Evolutionary conservation across 2,329 filamentous ascomycete species (phyloP).

Genomic region (Aspergillus ochraceus): DNA sequence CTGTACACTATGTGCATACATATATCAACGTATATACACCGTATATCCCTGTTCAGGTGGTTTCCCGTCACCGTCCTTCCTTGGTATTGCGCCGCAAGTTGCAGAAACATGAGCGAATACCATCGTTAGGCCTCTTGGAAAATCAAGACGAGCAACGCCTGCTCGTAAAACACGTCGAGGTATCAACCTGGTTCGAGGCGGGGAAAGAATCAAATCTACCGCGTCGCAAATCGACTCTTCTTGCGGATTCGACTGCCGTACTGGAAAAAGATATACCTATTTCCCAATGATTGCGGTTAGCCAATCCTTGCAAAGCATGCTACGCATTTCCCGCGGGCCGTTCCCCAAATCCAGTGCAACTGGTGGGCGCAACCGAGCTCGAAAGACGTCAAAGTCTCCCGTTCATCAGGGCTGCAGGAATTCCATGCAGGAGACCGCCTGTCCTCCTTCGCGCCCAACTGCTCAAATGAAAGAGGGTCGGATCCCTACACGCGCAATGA

Average conservation of each 20-base stretch:
- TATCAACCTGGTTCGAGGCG: neutral
- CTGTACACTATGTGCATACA: neutral
- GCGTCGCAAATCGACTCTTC: slow-evolving; percentile 40
- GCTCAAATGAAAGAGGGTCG: neutral
- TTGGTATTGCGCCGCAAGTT: neutral
- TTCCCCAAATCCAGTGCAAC: neutral
- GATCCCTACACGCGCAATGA: neutral
- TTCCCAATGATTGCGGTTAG: slow-evolving; percentile 4
- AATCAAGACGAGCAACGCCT: no score
- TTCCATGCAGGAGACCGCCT: slow-evolving; percentile 10
- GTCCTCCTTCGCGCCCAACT: no score
- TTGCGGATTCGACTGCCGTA: slow-evolving; percentile 44
- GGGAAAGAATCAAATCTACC: slow-evolving; percentile 13
- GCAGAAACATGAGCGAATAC: neutral
- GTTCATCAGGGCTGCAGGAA: slow-evolving; percentile 5
- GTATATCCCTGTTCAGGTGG: neutral
- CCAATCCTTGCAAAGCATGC: slow-evolving; percentile 1
- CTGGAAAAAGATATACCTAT: slow-evolving; percentile 46
- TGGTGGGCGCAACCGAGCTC: no score
- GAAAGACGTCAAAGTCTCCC: neutral
- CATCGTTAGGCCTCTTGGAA: neutral
- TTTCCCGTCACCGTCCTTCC: neutral
- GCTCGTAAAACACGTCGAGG: no score
- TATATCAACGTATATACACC: neutral
- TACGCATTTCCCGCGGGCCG: neutral